Percentiles rank a stretch among this genome's conserved stretches.
phyloP scores from a whole-genome alignment of 2,329 filamentous ascomycete genomes.

The Ophiostoma quercus region DNA sequence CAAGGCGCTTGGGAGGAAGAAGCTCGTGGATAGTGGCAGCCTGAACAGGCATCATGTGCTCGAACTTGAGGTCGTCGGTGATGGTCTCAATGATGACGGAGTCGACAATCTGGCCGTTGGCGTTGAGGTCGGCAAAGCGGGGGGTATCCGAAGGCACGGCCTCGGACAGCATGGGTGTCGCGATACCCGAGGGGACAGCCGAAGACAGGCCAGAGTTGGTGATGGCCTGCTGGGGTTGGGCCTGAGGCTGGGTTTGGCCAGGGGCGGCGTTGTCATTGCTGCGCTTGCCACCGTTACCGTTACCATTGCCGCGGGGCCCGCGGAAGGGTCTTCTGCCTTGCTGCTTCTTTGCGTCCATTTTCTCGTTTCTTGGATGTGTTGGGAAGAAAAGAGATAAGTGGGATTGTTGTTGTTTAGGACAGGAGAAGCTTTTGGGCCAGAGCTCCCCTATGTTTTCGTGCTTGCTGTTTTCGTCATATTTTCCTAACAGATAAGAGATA shows the following conservation, averaged over 20 bases:
- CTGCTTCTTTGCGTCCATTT: slow-evolving; percentile 13
- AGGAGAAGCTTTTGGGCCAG: neutral
- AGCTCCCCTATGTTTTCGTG: neutral
- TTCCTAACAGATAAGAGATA: slow-evolving; percentile 14
- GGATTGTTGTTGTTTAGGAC: neutral
- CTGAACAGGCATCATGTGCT: slow-evolving; percentile 53
- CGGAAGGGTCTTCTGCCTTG: slow-evolving; percentile 11
- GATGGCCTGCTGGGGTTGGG: neutral
- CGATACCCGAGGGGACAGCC: slow-evolving; percentile 18
- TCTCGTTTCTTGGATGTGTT: neutral
- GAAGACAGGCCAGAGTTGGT: slow-evolving; percentile 8
- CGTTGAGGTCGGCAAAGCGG: slow-evolving; percentile 43
- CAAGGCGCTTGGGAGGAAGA: slow-evolving; percentile 41
- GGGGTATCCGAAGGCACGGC: slow-evolving; percentile 42
- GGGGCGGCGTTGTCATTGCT: neutral
- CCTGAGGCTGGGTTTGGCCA: neutral
- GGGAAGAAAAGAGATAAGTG: neutral
- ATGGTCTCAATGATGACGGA: slow-evolving; percentile 45
- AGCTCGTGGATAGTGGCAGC: slow-evolving; percentile 47
- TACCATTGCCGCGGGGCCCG: neutral
- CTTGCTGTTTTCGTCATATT: slow-evolving; percentile 17
- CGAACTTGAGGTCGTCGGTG: slow-evolving; percentile 45
- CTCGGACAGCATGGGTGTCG: slow-evolving; percentile 36
- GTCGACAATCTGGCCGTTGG: slow-evolving; percentile 39
- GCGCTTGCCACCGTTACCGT: neutral